Percentiles rank a stretch among this genome's conserved stretches.
Evolutionary conservation across 176 grass and related monocot genomes (phyloP).

Genomic region (Carex pumila): DNA sequence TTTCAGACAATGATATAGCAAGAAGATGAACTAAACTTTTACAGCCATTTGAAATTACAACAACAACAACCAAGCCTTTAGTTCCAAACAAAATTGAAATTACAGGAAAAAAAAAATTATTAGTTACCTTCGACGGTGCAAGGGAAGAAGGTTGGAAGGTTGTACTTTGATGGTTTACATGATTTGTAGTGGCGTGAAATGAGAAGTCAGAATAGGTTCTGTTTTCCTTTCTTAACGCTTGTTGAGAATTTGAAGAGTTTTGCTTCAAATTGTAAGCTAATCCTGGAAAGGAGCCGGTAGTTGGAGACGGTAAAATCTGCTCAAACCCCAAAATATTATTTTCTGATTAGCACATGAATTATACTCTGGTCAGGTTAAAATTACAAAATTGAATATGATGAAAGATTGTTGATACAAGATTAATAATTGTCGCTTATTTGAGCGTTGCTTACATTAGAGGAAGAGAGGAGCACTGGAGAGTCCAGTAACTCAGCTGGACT

Average conservation of each 20-base stretch:
- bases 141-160: constrained; percentile 23
- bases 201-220: constrained; percentile 42
- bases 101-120: background rate
- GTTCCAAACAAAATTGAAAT: no score
- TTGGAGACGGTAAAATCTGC: constrained; percentile 68
- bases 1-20: background rate
- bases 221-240: background rate
- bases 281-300: constrained; percentile 65
- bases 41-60: background rate
- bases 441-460: constrained; percentile 32
- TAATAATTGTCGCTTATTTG: background rate
- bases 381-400: background rate
- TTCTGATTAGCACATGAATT: background rate
- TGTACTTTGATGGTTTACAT: background rate
- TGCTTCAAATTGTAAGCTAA: constrained; percentile 42
- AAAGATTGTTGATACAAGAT: background rate
- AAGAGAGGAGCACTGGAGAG: constrained; percentile 73
- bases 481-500: constrained; percentile 86
- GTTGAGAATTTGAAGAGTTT: constrained; percentile 24
- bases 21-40: background rate
- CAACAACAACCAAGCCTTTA: no score
- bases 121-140: constrained; percentile 39
- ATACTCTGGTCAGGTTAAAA: background rate
- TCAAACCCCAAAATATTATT: background rate
- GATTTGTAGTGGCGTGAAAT: constrained; percentile 39